phyloP scores from a whole-genome alignment of 192 early-diverging fungal species.

The Gamsiella multidivaricata region DNA sequence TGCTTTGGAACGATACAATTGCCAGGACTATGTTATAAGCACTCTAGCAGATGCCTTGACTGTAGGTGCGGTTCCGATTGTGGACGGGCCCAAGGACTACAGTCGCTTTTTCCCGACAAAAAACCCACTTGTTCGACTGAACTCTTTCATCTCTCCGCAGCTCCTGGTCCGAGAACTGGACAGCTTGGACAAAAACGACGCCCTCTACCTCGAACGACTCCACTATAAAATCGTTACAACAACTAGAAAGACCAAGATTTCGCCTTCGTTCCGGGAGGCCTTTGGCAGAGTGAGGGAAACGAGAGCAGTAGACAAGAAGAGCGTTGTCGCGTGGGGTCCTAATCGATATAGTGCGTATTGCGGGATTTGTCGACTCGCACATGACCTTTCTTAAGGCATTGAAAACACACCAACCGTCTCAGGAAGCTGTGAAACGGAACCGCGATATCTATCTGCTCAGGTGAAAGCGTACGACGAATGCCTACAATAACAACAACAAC shows the following conservation, averaged over 20 bases:
- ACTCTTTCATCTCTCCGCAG: conserved; percentile 18
- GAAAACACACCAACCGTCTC: not conserved
- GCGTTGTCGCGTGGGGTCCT: not conserved
- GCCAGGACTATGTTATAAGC: conserved; percentile 27
- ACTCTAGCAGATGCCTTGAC: conserved; percentile 17
- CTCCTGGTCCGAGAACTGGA: conserved; percentile 20
- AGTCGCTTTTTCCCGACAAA: conserved; percentile 16
- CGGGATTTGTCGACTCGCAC: conserved; percentile 25
- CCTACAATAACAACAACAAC: conserved; percentile 3
- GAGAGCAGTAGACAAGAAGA: not conserved
- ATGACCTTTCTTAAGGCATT: not conserved
- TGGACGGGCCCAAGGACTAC: conserved; percentile 39
- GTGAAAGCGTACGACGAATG: conserved; percentile 25
- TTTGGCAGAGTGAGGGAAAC: conserved; percentile 1
- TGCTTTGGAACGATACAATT: conserved; percentile 28
- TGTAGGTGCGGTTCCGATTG: conserved; percentile 26
- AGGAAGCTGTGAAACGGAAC: conserved; percentile 2
- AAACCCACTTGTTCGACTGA: conserved; percentile 14
- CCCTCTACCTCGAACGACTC: conserved; percentile 11
- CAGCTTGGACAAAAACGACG: conserved; percentile 12
- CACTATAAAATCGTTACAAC: not conserved
- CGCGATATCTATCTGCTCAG: conserved; percentile 21
- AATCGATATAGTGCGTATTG: conserved; percentile 21
- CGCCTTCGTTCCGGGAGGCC: not conserved
- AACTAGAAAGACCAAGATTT: not conserved